Evolutionary conservation across 129 eudicot species (phyloP).

Genomic region (Lonicera japonica): DNA sequence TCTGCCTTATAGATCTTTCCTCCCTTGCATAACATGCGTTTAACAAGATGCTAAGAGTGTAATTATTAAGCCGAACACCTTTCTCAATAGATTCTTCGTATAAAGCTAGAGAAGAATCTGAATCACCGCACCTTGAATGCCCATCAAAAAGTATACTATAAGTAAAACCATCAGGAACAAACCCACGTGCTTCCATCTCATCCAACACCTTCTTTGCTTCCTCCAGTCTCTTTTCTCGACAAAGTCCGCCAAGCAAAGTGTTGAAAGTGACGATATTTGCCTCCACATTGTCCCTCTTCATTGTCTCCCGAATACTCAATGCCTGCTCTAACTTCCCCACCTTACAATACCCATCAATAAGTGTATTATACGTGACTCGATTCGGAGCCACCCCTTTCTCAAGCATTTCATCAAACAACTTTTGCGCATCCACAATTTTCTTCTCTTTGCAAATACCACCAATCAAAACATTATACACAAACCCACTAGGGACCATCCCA

Average conservation of each 20-base stretch:
- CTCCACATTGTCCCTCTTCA: not conserved
- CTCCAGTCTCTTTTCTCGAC: conserved; percentile 9
- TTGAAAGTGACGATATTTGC: conserved; percentile 8
- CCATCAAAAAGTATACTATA: conserved; percentile 16
- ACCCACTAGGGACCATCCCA: conserved; percentile 1
- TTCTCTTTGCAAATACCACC: conserved; percentile 14
- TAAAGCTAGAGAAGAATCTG: conserved; percentile 8
- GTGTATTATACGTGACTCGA: not conserved
- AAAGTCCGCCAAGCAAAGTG: conserved; percentile 6
- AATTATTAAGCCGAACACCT: conserved; percentile 2
- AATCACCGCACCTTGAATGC: conserved; percentile 6
- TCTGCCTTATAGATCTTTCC: conserved; percentile 13
- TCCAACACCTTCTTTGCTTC: conserved; percentile 12
- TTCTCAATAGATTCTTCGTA: conserved; percentile 7
- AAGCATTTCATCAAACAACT: conserved; percentile 13
- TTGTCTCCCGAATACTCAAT: conserved; percentile 3
- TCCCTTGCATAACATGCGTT: conserved; percentile 14
- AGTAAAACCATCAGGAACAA: conserved; percentile 13
- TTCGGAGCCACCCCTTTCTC: not conserved
- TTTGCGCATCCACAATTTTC: conserved; percentile 4
- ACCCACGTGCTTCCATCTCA: conserved; percentile 11
- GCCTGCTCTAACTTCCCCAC: conserved; percentile 7
- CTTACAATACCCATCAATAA: conserved; percentile 19
- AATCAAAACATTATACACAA: conserved; percentile 18
- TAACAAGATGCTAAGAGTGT: conserved; percentile 13